These are phyloP conservation scores for Colletotrichum abscissum DNA, from an alignment of 2,329 filamentous ascomycete genomes.

Conservation along the genomic window DNA sequence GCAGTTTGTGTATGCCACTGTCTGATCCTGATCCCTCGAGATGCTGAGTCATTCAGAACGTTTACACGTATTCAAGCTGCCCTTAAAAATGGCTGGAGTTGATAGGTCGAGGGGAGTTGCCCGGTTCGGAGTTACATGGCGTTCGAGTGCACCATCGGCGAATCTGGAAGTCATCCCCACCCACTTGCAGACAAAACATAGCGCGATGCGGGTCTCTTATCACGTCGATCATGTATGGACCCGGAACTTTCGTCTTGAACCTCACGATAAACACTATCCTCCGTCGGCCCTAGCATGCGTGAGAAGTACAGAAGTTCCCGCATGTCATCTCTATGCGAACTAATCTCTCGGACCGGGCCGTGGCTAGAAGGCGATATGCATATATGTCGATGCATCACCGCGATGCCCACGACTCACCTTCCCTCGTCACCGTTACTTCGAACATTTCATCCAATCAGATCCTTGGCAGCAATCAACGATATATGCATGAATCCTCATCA, in stretches of 20 bases:
- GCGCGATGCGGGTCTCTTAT: neutral
- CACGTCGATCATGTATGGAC: neutral
- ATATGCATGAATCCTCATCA: neutral
- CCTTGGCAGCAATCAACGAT: neutral
- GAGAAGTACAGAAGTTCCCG: neutral
- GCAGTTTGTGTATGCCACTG: neutral
- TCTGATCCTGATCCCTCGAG: too few species aligned
- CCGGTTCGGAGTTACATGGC: neutral
- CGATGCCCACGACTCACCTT: neutral
- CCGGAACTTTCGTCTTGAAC: neutral
- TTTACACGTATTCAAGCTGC: neutral
- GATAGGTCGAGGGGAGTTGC: neutral
- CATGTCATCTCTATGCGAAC: neutral
- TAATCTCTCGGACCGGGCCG: neutral
- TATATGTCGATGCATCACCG: neutral
- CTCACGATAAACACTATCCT: neutral
- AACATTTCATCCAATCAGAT: neutral
- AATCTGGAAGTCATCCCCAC: neutral
- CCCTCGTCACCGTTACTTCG: neutral
- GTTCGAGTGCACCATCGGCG: neutral
- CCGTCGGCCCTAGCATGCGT: neutral
- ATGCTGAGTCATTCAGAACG: neutral
- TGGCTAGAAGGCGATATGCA: neutral
- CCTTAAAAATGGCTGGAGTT: neutral
- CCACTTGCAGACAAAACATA: neutral